These are phyloP conservation scores for Austroboletus eburneus DNA, from an alignment of 768 basidiomycete genomes.

Conservation along the genomic window DNA sequence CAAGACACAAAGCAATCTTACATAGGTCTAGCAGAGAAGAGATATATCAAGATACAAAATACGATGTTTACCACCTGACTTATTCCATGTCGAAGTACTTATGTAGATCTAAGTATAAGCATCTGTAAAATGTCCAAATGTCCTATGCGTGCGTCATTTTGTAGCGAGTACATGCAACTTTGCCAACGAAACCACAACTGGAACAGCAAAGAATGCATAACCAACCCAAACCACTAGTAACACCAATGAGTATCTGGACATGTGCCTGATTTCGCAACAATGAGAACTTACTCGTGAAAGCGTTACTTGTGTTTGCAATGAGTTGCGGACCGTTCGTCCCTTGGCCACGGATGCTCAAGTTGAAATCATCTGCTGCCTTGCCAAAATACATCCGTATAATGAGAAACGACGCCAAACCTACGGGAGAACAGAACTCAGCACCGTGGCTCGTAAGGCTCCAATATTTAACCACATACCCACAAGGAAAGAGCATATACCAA, in stretches of 20 bases:
- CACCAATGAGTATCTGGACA: constrained; percentile 1
- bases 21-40: too few species aligned
- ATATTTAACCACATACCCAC: constrained; percentile 43
- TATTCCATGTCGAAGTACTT: too few species aligned
- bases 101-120: too few species aligned
- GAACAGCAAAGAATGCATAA: constrained; percentile 69
- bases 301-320: constrained; percentile 61
- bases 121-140: neutral
- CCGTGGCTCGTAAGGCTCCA: neutral
- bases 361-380: constrained; percentile 76
- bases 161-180: constrained; percentile 59
- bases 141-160: constrained; percentile 29
- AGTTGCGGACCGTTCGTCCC: constrained; percentile 55
- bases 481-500: constrained; percentile 73
- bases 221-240: constrained; percentile 74
- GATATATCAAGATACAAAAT: too few species aligned
- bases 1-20: too few species aligned
- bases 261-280: neutral
- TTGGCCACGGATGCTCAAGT: constrained; percentile 50
- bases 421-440: constrained; percentile 1
- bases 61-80: too few species aligned
- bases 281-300: constrained; percentile 61
- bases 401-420: constrained; percentile 66
- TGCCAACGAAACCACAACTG: constrained; percentile 62
- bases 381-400: constrained; percentile 79